A percentile compares a stretch with the other conserved stretches of the same genome.
phyloP scores from a whole-genome alignment of 148 eudicot genomes.

The Suaeda aralocaspica region DNA sequence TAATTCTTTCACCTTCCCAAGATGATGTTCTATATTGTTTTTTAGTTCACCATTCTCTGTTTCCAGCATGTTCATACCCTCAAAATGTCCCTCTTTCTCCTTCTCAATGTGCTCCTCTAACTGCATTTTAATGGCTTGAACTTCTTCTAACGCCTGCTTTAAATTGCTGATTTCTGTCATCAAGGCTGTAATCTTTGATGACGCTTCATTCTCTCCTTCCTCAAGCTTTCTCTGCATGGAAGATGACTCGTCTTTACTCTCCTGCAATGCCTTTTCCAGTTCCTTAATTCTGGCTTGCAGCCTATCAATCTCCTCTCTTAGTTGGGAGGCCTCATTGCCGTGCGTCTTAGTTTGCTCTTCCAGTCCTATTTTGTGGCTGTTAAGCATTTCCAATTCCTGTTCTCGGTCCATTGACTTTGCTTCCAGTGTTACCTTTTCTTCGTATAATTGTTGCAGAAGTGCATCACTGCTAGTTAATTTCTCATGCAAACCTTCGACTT shows the following conservation, averaged over 20 bases:
- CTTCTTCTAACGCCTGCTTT: constrained; percentile 40
- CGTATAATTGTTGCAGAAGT: constrained; percentile 33
- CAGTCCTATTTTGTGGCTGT: constrained; percentile 35
- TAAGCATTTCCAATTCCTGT: constrained; percentile 39
- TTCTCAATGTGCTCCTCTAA: constrained; percentile 42
- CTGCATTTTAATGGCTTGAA: constrained; percentile 35
- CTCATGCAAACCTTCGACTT: constrained; percentile 45
- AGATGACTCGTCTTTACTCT: constrained; percentile 38
- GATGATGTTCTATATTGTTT: constrained; percentile 19
- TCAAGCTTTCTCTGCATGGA: constrained; percentile 48
- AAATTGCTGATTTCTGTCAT: constrained; percentile 31
- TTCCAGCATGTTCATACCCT: constrained; percentile 19
- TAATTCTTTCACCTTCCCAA: constrained; percentile 11
- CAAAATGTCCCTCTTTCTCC: constrained; percentile 25
- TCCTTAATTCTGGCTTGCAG: constrained; percentile 38
- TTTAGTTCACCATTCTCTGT: constrained; percentile 30
- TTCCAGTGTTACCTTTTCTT: constrained; percentile 43
- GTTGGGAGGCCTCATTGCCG: constrained; percentile 23
- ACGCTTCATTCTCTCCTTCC: constrained; percentile 35
- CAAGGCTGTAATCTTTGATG: constrained; percentile 36
- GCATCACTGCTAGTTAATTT: constrained; percentile 36
- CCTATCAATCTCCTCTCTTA: constrained; percentile 33
- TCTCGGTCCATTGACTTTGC: constrained; percentile 40
- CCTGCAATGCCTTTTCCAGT: constrained; percentile 38
- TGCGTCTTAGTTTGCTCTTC: constrained; percentile 36